Percentiles rank a stretch among this genome's conserved stretches.
Evolutionary conservation across 177 flowering plant genomes (phyloP).

Genomic region (Vitis hybrid): DNA sequence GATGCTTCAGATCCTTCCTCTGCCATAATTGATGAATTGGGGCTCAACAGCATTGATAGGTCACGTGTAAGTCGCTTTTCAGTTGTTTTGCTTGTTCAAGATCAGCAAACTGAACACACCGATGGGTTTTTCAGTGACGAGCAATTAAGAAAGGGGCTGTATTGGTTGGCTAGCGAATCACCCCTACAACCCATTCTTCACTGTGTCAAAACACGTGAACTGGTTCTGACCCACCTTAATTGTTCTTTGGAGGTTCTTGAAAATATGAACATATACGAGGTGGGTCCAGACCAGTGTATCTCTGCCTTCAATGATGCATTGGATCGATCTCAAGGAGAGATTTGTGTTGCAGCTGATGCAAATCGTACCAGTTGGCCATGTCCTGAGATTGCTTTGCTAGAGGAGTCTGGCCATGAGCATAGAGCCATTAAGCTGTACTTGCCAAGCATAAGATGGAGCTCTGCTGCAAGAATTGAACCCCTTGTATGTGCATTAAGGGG

Average conservation of each 20-base stretch:
- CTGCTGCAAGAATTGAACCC: constrained; percentile 38
- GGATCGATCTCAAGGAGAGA: constrained; percentile 48
- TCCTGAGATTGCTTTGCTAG: constrained; percentile 67
- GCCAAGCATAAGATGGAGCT: constrained; percentile 77
- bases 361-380: constrained; percentile 80
- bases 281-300: constrained; percentile 62
- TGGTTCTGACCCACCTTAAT: constrained; percentile 54
- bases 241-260: constrained; percentile 44
- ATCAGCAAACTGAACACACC: constrained; percentile 22
- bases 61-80: constrained; percentile 44
- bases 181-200: constrained; percentile 57
- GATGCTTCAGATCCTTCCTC: constrained; percentile 28
- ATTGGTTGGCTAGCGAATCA: constrained; percentile 78
- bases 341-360: constrained; percentile 46
- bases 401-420: constrained; percentile 39
- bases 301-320: constrained; percentile 73
- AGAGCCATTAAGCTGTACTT: constrained; percentile 35
- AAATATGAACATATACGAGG: constrained; percentile 29
- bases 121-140: constrained; percentile 63
- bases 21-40: constrained; percentile 36
- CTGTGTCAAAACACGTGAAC: constrained; percentile 48
- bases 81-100: constrained; percentile 35
- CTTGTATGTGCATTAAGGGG: constrained; percentile 36
- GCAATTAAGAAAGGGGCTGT: constrained; percentile 60
- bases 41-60: constrained; percentile 53